Conservation (phyloP, 768 basidiomycete genomes). For the Psilocybe azurescens region DNA sequence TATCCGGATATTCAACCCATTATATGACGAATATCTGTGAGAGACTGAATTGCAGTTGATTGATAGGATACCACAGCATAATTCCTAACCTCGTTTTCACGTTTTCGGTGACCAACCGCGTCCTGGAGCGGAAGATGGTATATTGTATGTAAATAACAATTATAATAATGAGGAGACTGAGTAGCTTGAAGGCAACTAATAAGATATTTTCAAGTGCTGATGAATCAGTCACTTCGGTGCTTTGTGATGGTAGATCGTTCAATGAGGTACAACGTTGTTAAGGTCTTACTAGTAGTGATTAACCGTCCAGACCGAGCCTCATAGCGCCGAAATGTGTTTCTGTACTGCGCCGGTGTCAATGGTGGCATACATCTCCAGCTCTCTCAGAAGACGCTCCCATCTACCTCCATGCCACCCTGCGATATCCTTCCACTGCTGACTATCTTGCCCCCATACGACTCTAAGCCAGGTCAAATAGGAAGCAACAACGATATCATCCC, state of each 20-base stretch:
- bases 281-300: not conserved
- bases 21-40: constrained; percentile 25
- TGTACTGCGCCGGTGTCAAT: not conserved
- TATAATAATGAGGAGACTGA: not conserved
- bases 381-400: constrained; percentile 19
- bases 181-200: too few species aligned
- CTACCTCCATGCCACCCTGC: constrained; percentile 16
- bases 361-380: constrained; percentile 9
- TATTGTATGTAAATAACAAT: constrained; percentile 2
- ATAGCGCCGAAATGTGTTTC: not conserved
- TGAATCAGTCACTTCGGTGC: too few species aligned
- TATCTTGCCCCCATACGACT: constrained; percentile 14
- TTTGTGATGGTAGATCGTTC: too few species aligned
- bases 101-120: constrained; percentile 4
- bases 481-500: constrained; percentile 43
- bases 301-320: not conserved
- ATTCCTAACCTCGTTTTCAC: not conserved
- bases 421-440: constrained; percentile 21
- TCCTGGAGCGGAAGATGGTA: not conserved
- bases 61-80: not conserved
- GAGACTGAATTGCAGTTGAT: not conserved
- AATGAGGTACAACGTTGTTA: too few species aligned
- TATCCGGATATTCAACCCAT: constrained; percentile 50
- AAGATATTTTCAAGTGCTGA: too few species aligned
- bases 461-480: constrained; percentile 21